Evolutionary conservation across 2,329 filamentous ascomycete genomes (phyloP), one percentile per base, ranked within the genome.

Genomic region (Colletotrichum navitas): DNA sequence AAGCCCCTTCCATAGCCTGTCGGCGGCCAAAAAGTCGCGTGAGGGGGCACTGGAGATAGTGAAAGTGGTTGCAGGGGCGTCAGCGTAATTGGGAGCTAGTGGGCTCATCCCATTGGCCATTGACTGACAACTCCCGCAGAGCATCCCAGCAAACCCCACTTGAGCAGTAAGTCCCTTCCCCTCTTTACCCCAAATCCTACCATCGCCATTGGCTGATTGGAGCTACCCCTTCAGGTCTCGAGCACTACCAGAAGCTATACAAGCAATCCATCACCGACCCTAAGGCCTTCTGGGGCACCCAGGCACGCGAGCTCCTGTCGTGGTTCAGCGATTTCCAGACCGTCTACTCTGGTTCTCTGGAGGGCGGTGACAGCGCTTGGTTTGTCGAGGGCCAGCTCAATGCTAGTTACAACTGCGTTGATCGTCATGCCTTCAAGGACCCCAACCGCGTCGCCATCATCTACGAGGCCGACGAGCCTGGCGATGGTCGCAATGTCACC

Each of bases 391-490:
- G 96, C 76, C 90, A 92, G 78, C 87, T 99, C 79, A 99, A 99
- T 79, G 96, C 96, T 74, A 96, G 93, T 36, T 98, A 94, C 90
- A 99, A 99, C 87, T 97, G 94, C 79, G 92, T 99, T 75, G 96
- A 99, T 80, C 93, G 96, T 73, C 95, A 98, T 83, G 96, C 96
- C n/a, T 89, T 97, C 84, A 94, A 95, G 84, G 91, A 97, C 84
- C 96, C 96, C 59, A 86, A 98, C 85, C 94, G 92, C 84, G 91
- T 96, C 59, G 96, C 96, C 81, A 97, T 99, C 84, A 97, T 98
- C 85, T 99, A 98, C 86, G 96, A 99, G 86, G 95, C 95, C 73
- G 96, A 99, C 79, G 96, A 99, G 84, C 90, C 92, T 52, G 87
- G 84, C 65, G 93, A 97, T 80, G 95, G 96, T 79, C 94, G 95